Conservation (phyloP, 2,329 filamentous ascomycete genomes). For the Aureobasidium sp. region DNA sequence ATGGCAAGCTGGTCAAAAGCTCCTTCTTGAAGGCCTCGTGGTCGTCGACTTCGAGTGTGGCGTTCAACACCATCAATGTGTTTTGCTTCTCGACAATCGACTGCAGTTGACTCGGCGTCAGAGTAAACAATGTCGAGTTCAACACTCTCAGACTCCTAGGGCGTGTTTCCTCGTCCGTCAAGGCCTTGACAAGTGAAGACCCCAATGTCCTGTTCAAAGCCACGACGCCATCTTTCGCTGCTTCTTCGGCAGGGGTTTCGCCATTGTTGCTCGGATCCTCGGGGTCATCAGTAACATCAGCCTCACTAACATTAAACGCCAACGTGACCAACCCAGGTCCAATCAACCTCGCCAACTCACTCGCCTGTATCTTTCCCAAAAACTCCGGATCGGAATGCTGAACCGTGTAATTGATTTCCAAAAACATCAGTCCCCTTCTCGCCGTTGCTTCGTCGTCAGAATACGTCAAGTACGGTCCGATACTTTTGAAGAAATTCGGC, state of each 20-base stretch:
- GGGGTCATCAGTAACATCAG: slow-evolving; percentile 26
- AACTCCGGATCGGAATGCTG: slow-evolving; percentile 40
- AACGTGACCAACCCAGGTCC: slow-evolving; percentile 34
- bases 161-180: slow-evolving; percentile 29
- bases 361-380: slow-evolving; percentile 34
- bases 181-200: slow-evolving; percentile 26
- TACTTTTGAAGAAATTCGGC: slow-evolving; percentile 34
- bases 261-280: slow-evolving; percentile 21
- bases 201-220: slow-evolving; percentile 30
- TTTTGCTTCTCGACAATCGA: slow-evolving; percentile 32
- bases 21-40: slow-evolving; percentile 30
- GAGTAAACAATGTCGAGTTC: slow-evolving; percentile 38
- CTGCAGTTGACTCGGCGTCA: slow-evolving; percentile 31
- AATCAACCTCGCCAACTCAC: slow-evolving; percentile 32
- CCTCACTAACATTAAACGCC: slow-evolving; percentile 33
- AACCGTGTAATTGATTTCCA: slow-evolving; percentile 43
- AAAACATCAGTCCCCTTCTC: slow-evolving; percentile 34
- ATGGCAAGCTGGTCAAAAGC: slow-evolving; percentile 28
- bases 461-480: slow-evolving; percentile 27
- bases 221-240: slow-evolving; percentile 30
- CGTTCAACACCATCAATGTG: slow-evolving; percentile 34
- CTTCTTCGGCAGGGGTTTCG: slow-evolving; percentile 25
- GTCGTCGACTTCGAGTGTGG: slow-evolving; percentile 33
- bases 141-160: slow-evolving; percentile 31
- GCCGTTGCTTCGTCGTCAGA: slow-evolving; percentile 18